A percentile compares a stretch with the other conserved stretches of the same genome.
Conservation (phyloP, 805 yeast genomes). For the Metschnikowia anglica region DNA sequence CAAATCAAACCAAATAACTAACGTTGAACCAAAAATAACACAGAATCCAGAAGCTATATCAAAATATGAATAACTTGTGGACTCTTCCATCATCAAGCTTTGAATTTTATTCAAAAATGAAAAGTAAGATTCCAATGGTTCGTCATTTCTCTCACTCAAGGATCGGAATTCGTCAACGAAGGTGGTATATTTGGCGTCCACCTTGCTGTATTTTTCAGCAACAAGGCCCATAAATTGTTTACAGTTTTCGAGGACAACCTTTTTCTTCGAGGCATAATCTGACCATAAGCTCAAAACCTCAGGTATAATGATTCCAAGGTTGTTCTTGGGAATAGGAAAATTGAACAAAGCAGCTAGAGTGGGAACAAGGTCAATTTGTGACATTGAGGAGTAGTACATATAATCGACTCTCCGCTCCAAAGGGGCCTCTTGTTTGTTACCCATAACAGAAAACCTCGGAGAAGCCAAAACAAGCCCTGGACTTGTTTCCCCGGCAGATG, state of each 20-base stretch:
- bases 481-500: constrained; percentile 87
- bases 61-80: constrained; percentile 69
- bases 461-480: constrained; percentile 77
- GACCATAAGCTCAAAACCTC: constrained; percentile 57
- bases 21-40: constrained; percentile 10
- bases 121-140: constrained; percentile 24
- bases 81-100: constrained; percentile 49
- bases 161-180: constrained; percentile 17
- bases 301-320: constrained; percentile 67
- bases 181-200: constrained; percentile 11
- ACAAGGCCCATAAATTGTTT: constrained; percentile 52
- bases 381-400: constrained; percentile 51
- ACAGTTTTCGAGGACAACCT: constrained; percentile 53
- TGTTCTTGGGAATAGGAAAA: constrained; percentile 68
- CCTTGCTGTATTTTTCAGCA: constrained; percentile 37
- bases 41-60: constrained; percentile 39
- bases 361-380: constrained; percentile 75
- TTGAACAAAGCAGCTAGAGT: constrained; percentile 61
- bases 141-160: constrained; percentile 6
- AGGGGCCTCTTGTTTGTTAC: constrained; percentile 34
- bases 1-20: constrained; percentile 1
- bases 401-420: constrained; percentile 42
- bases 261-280: constrained; percentile 28
- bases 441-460: constrained; percentile 45
- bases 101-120: constrained; percentile 49